Evolutionary conservation across 306 rosid species (phyloP).

Genomic region (Senna tora): DNA sequence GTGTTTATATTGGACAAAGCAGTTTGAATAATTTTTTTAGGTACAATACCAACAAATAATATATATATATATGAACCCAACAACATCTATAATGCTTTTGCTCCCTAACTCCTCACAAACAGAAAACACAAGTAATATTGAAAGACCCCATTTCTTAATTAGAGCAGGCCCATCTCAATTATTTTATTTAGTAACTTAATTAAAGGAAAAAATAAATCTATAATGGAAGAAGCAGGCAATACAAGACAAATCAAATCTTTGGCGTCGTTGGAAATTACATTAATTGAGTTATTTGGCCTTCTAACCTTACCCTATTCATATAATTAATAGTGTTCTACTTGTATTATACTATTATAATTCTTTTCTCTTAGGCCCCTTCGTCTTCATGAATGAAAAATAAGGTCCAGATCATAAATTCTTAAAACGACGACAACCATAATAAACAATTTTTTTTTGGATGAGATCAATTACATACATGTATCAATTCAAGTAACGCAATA

Average conservation of each 20-base stretch:
- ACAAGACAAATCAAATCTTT: slow-evolving; percentile 46
- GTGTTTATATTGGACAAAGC: background rate
- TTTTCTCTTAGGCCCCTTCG: background rate
- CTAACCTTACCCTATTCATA: background rate
- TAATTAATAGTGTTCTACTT: background rate
- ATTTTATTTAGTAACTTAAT: slow-evolving; percentile 23
- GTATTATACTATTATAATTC: background rate
- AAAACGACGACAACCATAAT: no score
- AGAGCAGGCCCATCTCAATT: background rate
- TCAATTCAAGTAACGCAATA: no score
- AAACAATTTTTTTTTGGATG: no score
- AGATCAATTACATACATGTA: no score
- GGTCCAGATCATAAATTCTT: no score
- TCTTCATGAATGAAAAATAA: no score
- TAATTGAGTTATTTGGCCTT: slow-evolving; percentile 34
- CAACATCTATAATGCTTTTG: slow-evolving; percentile 7
- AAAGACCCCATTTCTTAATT: slow-evolving; percentile 13
- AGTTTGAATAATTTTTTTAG: background rate
- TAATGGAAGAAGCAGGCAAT: slow-evolving; percentile 43
- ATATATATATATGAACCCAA: background rate
- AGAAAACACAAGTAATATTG: background rate
- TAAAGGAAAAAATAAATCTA: slow-evolving; percentile 15
- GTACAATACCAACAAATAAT: background rate
- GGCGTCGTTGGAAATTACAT: slow-evolving; percentile 42
- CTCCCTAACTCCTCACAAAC: slow-evolving; percentile 24